Base-by-base conservation (phyloP, 257 asterid species). In the Fraxinus anomala region DNA sequence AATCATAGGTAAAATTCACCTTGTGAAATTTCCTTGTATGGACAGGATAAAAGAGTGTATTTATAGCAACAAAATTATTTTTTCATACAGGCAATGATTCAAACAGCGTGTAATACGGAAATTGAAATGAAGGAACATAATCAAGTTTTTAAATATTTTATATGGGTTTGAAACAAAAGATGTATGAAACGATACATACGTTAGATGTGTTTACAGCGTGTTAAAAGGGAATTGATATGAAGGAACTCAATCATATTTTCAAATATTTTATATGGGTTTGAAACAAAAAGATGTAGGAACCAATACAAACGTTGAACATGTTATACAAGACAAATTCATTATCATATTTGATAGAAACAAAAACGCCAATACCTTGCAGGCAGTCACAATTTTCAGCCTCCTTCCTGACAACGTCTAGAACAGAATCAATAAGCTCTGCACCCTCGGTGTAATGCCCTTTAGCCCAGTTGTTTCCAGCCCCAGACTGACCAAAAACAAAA, bases 401-500 rank as follows among this genome's bases (percentile, higher is more conserved):
- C 37, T 87, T 87, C 17, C 90, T 76, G 39, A 87, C 90, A 67
- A 87, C 90, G 70, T 87, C 90, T 0, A 87, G 88, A 66, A 87
- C 88, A 12, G 90, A 80, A 79, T 87, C 90, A 80, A 87, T 87
- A 77, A 87, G 72, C 83, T 87, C 88, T 0, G 90, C 90, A 30
- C 90, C 90, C 75, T 87, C 88, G 0, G 90, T 87, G 47, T 87
- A 87, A 79, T 87, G 90, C n/a, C 88, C 90, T 34, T 84, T 86
- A 2, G 90, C 90, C 90, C 88, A 86, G 74, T 86, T 84, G 66
- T 86, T 84, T 28, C 90, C 90, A 4, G 88, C 88, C 1, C 88
- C 90, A 34, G 86, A 82, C 63, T 84, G 90, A 0, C 90, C 90
- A 17, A 86, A 86, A 3, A 86, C 90, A 23, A 86, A 86, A 83